Evolutionary conservation across 2,329 filamentous ascomycete species (phyloP).

Genomic region (Aspergillus fumigatus): DNA sequence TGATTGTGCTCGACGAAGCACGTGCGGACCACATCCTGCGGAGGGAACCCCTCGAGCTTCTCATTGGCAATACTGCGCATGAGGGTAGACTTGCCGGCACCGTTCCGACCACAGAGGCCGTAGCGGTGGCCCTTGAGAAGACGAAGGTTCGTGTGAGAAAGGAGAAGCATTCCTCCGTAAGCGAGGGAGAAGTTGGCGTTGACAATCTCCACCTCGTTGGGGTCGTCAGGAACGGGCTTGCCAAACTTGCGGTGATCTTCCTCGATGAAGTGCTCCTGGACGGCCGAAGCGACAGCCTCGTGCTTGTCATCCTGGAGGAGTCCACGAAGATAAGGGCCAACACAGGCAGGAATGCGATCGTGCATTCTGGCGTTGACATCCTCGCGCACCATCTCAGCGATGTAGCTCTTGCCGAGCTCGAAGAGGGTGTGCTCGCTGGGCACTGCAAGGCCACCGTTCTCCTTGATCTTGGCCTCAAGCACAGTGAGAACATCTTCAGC

Average conservation of each 20-base stretch:
- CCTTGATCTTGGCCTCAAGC: constrained; percentile 71
- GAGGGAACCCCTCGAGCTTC: constrained; percentile 94
- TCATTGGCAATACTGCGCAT: constrained; percentile 95
- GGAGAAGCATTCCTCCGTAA: constrained; percentile 93
- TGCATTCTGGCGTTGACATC: constrained; percentile 80
- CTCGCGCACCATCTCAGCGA: constrained; percentile 79
- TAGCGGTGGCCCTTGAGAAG: constrained; percentile 96
- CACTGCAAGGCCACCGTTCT: constrained; percentile 60
- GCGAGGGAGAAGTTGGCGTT: constrained; percentile 97
- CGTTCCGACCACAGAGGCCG: constrained; percentile 93
- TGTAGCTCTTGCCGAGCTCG: constrained; percentile 65
- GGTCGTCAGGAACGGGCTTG: constrained; percentile 77
- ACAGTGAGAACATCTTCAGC: constrained; percentile 68
- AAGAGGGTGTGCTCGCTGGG: constrained; percentile 60
- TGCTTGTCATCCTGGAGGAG: constrained; percentile 61
- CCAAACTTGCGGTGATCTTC: constrained; percentile 88
- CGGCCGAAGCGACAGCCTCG: constrained; percentile 62
- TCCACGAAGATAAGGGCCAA: constrained; percentile 70
- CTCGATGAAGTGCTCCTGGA: constrained; percentile 73
- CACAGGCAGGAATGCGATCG: constrained; percentile 62
- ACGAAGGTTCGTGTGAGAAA: constrained; percentile 92
- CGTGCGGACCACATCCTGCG: constrained; percentile 85
- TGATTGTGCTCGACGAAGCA: constrained; percentile 99
- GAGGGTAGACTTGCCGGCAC: constrained; percentile 96
- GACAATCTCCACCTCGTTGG: constrained; percentile 92